Conservation (phyloP, 352 stramenopile genomes). For the Phytophthora brassicae region DNA sequence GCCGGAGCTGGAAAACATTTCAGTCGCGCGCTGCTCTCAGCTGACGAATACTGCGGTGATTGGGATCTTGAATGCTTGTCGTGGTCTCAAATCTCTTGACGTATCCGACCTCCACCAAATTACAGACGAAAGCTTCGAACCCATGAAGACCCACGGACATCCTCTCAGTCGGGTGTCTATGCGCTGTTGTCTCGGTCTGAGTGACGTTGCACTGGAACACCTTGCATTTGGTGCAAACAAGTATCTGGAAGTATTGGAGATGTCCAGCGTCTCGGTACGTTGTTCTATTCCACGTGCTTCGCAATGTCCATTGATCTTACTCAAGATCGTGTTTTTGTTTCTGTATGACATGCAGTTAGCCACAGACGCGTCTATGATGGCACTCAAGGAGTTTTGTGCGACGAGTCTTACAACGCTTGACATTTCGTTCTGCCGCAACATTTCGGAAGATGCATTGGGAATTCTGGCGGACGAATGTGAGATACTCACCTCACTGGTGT, state of each 20-base stretch:
- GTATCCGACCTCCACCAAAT: conserved; percentile 72
- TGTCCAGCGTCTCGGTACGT: conserved; percentile 78
- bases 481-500: conserved; percentile 46
- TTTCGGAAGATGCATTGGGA: conserved; percentile 69
- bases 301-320: too few species aligned
- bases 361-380: conserved; percentile 52
- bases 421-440: conserved; percentile 77
- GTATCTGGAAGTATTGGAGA: conserved; percentile 64
- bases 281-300: too few species aligned
- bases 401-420: conserved; percentile 52
- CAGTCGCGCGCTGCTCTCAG: conserved; percentile 69
- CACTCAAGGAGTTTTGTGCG: conserved; percentile 53
- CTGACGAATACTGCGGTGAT: conserved; percentile 53
- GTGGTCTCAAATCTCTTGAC: conserved; percentile 55
- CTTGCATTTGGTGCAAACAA: conserved; percentile 55
- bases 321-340: too few species aligned
- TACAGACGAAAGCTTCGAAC: conserved; percentile 66
- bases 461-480: conserved; percentile 54
- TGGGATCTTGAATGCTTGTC: conserved; percentile 57
- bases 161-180: conserved; percentile 57
- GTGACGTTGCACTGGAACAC: conserved; percentile 57
- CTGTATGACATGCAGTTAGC: conserved; percentile 41
- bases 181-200: conserved; percentile 61
- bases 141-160: conserved; percentile 56
- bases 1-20: conserved; percentile 62